phyloP scores from a whole-genome alignment of 2,329 filamentous ascomycete species.

The Fusarium graminum region DNA sequence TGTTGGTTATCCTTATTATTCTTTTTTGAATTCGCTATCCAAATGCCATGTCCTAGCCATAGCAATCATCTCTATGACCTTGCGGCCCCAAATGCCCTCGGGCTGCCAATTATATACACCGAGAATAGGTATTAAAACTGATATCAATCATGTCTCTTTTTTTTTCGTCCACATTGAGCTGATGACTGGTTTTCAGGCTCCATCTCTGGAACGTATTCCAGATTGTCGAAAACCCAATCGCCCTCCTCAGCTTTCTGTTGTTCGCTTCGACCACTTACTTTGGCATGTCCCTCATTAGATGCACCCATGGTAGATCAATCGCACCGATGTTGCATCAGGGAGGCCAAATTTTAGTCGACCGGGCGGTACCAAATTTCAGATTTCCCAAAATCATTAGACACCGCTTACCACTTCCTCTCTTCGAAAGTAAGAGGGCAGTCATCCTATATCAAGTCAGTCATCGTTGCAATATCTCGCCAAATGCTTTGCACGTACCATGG shows the following conservation, averaged over 20 bases:
- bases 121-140: slow-evolving; percentile 51
- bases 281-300: slow-evolving; percentile 28
- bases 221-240: slow-evolving; percentile 2
- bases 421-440: slow-evolving; percentile 84
- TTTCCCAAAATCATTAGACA: slow-evolving; percentile 17
- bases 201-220: background rate
- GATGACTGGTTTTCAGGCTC: slow-evolving; percentile 7
- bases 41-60: slow-evolving; percentile 40
- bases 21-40: slow-evolving; percentile 39
- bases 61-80: slow-evolving; percentile 40
- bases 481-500: slow-evolving; percentile 74
- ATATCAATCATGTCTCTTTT: slow-evolving; percentile 43
- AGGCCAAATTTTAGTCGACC: slow-evolving; percentile 8
- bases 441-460: slow-evolving; percentile 67
- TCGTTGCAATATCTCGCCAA: background rate
- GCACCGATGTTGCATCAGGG: slow-evolving; percentile 5
- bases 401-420: slow-evolving; percentile 62
- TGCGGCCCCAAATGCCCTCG: slow-evolving; percentile 40
- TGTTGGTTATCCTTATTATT: slow-evolving; percentile 12
- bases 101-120: slow-evolving; percentile 47
- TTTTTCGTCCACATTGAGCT: slow-evolving; percentile 24
- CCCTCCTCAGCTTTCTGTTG: background rate
- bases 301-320: background rate
- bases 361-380: slow-evolving; percentile 17
- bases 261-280: slow-evolving; percentile 5